phyloP scores from a whole-genome alignment of 257 asterid genomes.

The Solanum tarijense region DNA sequence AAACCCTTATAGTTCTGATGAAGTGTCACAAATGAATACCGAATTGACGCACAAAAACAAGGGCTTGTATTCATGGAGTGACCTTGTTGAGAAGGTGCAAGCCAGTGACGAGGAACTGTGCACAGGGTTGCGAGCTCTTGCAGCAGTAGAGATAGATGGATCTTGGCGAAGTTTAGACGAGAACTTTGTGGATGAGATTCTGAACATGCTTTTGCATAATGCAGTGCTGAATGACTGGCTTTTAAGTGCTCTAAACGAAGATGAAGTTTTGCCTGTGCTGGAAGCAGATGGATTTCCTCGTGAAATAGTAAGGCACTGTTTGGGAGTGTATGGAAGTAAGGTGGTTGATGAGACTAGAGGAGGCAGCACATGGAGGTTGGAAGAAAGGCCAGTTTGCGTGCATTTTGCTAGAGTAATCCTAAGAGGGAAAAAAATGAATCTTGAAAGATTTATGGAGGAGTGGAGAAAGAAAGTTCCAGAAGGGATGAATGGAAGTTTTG shows the following conservation, averaged over 20 bases:
- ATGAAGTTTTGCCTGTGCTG: conserved; percentile 51
- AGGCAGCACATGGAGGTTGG: conserved; percentile 52
- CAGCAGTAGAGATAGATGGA: conserved; percentile 70
- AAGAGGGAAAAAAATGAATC: conserved; percentile 56
- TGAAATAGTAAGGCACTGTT: conserved; percentile 53
- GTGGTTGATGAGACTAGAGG: conserved; percentile 28
- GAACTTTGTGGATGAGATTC: conserved; percentile 36
- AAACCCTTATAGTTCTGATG: conserved; percentile 52
- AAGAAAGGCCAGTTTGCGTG: conserved; percentile 54
- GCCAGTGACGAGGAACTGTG: conserved; percentile 78
- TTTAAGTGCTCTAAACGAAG: conserved; percentile 38
- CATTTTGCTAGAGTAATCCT: conserved; percentile 66
- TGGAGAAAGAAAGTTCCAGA: conserved; percentile 67
- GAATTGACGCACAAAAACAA: conserved; percentile 19
- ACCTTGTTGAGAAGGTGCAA: conserved; percentile 62
- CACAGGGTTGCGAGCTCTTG: conserved; percentile 46
- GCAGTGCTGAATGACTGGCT: conserved; percentile 65
- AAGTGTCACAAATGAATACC: conserved; percentile 47
- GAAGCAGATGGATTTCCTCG: conserved; percentile 68
- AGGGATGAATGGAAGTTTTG: conserved; percentile 45
- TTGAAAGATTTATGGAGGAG: conserved; percentile 55
- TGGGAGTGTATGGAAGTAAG: conserved; percentile 43
- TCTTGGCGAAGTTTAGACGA: conserved; percentile 80
- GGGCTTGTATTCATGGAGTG: conserved; percentile 65
- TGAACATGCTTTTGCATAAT: conserved; percentile 66